phyloP scores from a whole-genome alignment of 805 yeast genomes.

The Nakazawaea ishiwadae region DNA sequence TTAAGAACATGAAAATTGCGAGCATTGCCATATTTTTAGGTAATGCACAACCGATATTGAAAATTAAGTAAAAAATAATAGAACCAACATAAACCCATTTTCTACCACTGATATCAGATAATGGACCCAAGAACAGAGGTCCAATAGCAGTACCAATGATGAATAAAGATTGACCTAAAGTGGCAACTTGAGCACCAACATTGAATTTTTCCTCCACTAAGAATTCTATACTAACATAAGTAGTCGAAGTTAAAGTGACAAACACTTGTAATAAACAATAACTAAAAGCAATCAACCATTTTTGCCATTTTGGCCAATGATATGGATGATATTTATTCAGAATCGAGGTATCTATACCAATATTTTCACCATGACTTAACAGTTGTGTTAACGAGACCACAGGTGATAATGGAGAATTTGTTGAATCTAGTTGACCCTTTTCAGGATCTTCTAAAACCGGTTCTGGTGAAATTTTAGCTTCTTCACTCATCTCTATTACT shows the following conservation, averaged over 20 bases:
- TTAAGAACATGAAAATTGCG: slow-evolving; percentile 27
- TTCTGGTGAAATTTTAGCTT: background rate
- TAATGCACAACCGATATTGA: slow-evolving; percentile 30
- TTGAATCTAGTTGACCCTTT: background rate
- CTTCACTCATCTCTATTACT: background rate
- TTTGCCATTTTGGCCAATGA: slow-evolving; percentile 24
- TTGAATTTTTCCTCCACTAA: slow-evolving; percentile 22
- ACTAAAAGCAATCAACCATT: slow-evolving; percentile 20
- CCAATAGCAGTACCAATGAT: slow-evolving; percentile 32
- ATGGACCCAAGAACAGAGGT: slow-evolving; percentile 31
- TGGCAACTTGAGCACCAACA: slow-evolving; percentile 26
- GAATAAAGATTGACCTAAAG: slow-evolving; percentile 30
- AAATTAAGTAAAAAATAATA: slow-evolving; percentile 22
- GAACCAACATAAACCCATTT: slow-evolving; percentile 32
- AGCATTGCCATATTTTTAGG: slow-evolving; percentile 28
- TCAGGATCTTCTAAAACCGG: background rate
- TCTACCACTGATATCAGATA: slow-evolving; percentile 31
- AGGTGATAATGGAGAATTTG: slow-evolving; percentile 1
- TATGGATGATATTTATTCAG: slow-evolving; percentile 28
- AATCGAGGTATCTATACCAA: slow-evolving; percentile 14
- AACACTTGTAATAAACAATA: slow-evolving; percentile 26
- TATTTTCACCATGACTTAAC: slow-evolving; percentile 11
- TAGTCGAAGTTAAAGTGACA: slow-evolving; percentile 28
- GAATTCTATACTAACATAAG: slow-evolving; percentile 27
- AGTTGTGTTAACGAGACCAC: slow-evolving; percentile 9